These are phyloP conservation scores for Microstroma glucosiphilum DNA, from an alignment of 1,284 basidiomycete genomes.

Conservation along the genomic window DNA sequence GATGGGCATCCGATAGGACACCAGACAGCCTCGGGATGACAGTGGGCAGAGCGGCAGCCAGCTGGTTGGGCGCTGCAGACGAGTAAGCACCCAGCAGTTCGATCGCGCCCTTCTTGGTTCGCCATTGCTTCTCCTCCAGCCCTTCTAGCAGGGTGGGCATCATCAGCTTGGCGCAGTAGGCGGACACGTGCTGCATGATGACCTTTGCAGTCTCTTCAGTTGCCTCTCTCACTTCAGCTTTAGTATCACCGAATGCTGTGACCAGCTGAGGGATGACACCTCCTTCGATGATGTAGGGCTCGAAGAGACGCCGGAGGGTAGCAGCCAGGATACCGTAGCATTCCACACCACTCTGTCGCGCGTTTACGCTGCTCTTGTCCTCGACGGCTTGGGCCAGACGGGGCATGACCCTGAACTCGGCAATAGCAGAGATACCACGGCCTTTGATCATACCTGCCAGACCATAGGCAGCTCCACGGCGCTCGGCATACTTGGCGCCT, in stretches of 20 bases:
- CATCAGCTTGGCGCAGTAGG: conserved; percentile 72
- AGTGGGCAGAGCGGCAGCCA: conserved; percentile 89
- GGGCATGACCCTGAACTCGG: conserved; percentile 72
- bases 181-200: conserved; percentile 81
- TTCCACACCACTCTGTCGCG: conserved; percentile 89
- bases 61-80: conserved; percentile 90
- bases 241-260: conserved; percentile 80
- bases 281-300: conserved; percentile 75
- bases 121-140: conserved; percentile 97
- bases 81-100: conserved; percentile 99
- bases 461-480: conserved; percentile 92
- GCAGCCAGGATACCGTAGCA: conserved; percentile 78
- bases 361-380: conserved; percentile 80
- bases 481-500: conserved; percentile 72
- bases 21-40: conserved; percentile 92
- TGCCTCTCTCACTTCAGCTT: conserved; percentile 84
- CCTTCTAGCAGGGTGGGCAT: conserved; percentile 83
- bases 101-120: conserved; percentile 95
- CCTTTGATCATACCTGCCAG: conserved; percentile 88
- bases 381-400: conserved; percentile 72
- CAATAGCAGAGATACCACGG: conserved; percentile 75
- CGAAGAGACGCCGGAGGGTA: conserved; percentile 80
- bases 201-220: conserved; percentile 85
- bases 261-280: conserved; percentile 76
- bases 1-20: conserved; percentile 92